These are phyloP conservation scores for Carex scoparia DNA, from an alignment of 176 grass and related monocot species.

Conservation along the genomic window DNA sequence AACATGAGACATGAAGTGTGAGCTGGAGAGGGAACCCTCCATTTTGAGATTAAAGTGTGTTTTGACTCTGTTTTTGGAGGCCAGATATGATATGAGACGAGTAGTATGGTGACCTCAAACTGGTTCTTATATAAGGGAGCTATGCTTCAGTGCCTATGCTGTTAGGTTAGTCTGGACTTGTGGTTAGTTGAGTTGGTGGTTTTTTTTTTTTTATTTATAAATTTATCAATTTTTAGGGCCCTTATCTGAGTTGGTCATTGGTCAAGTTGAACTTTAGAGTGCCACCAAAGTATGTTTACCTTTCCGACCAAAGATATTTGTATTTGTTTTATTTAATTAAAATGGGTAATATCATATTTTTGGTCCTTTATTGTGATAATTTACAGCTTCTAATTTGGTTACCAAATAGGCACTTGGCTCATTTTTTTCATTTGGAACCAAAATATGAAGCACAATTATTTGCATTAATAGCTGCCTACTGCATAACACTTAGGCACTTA, in stretches of 20 bases:
- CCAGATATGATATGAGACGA: conserved; percentile 29
- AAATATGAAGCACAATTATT: background rate
- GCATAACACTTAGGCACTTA: background rate
- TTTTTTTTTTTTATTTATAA: conserved; percentile 3
- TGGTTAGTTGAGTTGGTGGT: conserved; percentile 49
- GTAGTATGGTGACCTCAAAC: conserved; percentile 14
- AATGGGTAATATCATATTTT: background rate
- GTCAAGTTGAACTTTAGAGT: conserved; percentile 30
- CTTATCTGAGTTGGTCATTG: conserved; percentile 13
- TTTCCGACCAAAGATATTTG: background rate
- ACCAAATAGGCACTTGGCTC: background rate
- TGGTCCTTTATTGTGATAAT: background rate
- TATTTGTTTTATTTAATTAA: background rate
- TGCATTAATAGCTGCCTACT: background rate
- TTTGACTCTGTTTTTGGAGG: conserved; percentile 24
- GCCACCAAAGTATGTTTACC: conserved; percentile 7
- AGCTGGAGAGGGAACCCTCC: background rate
- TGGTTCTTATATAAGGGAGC: conserved; percentile 39
- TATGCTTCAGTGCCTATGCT: conserved; percentile 37
- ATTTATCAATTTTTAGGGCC: background rate
- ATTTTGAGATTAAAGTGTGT: background rate
- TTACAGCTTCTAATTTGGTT: background rate
- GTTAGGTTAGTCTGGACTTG: conserved; percentile 41
- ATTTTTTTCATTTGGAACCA: background rate
- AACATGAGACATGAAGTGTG: conserved; percentile 21